phyloP scores from a whole-genome alignment of 2,329 filamentous ascomycete species.

The Colletotrichum eleusines region DNA sequence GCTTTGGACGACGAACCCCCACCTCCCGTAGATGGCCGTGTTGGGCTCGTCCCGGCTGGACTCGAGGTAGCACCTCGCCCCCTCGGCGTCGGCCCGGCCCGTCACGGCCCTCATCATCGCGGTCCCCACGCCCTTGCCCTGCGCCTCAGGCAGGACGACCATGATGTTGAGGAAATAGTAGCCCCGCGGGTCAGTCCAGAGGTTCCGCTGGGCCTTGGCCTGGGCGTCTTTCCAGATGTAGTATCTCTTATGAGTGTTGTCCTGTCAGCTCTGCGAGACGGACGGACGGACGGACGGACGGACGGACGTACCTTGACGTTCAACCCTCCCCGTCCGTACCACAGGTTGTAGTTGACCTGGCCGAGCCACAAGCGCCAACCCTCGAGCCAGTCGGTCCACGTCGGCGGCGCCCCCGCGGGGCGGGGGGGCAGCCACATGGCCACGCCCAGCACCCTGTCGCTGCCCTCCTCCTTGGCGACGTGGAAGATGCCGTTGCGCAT shows the following conservation, averaged over 20 bases:
- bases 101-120: conserved; percentile 74
- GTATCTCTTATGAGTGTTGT: conserved; percentile 65
- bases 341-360: conserved; percentile 76
- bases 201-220: conserved; percentile 67
- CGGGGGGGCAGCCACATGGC: conserved; percentile 78
- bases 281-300: not conserved
- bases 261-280: no score
- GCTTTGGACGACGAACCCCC: conserved; percentile 75
- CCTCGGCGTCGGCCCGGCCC: conserved; percentile 72
- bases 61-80: conserved; percentile 76
- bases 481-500: conserved; percentile 78
- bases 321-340: conserved; percentile 76
- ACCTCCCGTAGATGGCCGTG: conserved; percentile 75
- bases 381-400: conserved; percentile 73
- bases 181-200: conserved; percentile 75
- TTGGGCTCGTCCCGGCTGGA: conserved; percentile 77
- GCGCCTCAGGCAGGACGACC: conserved; percentile 73
- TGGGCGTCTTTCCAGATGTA: conserved; percentile 80
- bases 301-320: conserved; percentile 64
- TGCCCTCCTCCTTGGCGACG: conserved; percentile 72
- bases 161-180: conserved; percentile 86
- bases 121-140: conserved; percentile 75
- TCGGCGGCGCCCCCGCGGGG: conserved; percentile 58
- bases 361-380: conserved; percentile 74
- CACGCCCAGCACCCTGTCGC: conserved; percentile 72